Conservation (phyloP, 495 filamentous ascomycete genomes). For the Aspergillus cavernicola region DNA sequence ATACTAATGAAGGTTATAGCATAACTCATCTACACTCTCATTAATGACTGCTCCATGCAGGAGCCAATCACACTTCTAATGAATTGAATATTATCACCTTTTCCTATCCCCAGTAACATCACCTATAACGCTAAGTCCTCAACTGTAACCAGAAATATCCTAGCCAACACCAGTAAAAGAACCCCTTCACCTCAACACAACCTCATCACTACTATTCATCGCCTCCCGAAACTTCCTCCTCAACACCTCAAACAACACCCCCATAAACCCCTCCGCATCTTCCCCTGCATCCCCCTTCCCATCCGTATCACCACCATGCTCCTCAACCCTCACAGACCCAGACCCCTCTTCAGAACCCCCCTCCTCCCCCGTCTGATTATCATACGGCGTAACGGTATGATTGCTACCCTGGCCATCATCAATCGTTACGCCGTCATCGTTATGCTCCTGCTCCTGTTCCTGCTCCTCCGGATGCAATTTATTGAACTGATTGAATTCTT, state of each 20-base stretch:
- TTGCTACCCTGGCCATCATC: conserved; percentile 10
- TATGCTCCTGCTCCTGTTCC: too few species aligned
- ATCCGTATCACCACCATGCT: background rate
- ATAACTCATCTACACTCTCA: too few species aligned
- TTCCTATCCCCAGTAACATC: background rate
- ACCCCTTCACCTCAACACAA: conserved; percentile 16
- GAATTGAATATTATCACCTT: background rate
- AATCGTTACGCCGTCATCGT: conserved; percentile 3
- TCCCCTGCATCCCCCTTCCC: conserved; percentile 4
- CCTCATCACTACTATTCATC: conserved; percentile 36
- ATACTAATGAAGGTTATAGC: too few species aligned
- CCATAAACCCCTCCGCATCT: conserved; percentile 23
- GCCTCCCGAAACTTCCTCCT: conserved; percentile 20
- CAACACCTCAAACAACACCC: conserved; percentile 19
- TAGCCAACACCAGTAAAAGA: background rate
- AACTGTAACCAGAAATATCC: background rate
- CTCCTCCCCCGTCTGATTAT: background rate
- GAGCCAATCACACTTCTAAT: too few species aligned
- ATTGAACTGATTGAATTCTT: conserved; percentile 14
- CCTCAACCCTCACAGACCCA: background rate
- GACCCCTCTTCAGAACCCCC: background rate
- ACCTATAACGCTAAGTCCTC: background rate
- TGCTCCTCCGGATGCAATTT: conserved; percentile 5
- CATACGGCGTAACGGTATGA: background rate
- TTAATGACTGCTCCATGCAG: too few species aligned